Evolutionary conservation across 2,329 filamentous ascomycete genomes (phyloP), one percentile per base, ranked within the genome.

Genomic region (Daldinia sp.): DNA sequence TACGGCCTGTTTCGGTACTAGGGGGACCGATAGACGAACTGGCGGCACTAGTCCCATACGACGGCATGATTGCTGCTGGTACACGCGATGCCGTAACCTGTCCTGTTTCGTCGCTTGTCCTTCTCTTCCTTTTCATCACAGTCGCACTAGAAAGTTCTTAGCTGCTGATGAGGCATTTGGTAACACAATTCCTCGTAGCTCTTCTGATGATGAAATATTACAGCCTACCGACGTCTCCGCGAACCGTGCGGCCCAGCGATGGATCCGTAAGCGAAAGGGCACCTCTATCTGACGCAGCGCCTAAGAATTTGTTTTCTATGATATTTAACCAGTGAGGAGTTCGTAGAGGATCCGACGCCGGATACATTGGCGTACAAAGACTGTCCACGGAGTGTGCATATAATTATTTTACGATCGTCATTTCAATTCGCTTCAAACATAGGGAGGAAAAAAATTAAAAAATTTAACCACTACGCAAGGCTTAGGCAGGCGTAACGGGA

Each of bases 1-100:
- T 50, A 49, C 61, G 63, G 58, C 62, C 48, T 41, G 59, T 43
- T 10, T 62, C 67, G 56, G 63, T 59, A 50, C 70, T 71, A 59
- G 61, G 56, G 21, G 48, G 57, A 54, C 68, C 71, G 55, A 67
- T 64, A 49, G 63, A 71, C 48, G 72, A 73, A 58, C 59, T 66
- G 34, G 64, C 69, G 11, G 69, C 66, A 53, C 64, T 70, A 48
- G 67, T 68, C 21, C 70, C 64, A 55, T 67, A 66, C 52, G 71
- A 72, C 37, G 67, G 63, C 70, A 73, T 73, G 58, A 59, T 68
- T 54, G 50, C 50, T 57, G 59, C 48, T 58, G 64, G 39, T 57
- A 41, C 43, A 57, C 57, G 56, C 41, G 34, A 57, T 56, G 63
- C 27, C 41, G 50, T 65, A 47, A 57, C 51, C 54, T 63, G 61